Conservation (phyloP, 257 asterid genomes). For the Solanum chaucha region DNA sequence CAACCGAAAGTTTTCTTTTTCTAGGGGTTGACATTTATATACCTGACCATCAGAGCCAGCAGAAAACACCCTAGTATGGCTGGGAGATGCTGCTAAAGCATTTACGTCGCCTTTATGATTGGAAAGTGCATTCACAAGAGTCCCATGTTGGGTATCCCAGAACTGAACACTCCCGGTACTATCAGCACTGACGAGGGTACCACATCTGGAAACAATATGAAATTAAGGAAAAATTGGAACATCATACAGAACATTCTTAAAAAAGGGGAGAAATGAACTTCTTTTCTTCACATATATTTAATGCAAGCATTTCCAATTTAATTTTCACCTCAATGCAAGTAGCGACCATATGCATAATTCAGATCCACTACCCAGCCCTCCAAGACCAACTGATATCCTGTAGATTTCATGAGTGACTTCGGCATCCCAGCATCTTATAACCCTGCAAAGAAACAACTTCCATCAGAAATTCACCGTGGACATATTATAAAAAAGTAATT, state of each 20-base stretch:
- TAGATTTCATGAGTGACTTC: constrained; percentile 52
- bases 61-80: constrained; percentile 79
- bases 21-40: constrained; percentile 3
- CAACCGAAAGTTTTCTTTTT: background rate
- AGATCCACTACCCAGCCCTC: constrained; percentile 53
- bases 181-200: constrained; percentile 67
- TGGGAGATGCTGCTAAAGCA: constrained; percentile 82
- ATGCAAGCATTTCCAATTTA: background rate
- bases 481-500: background rate
- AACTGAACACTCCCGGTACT: constrained; percentile 86
- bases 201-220: constrained; percentile 28
- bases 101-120: constrained; percentile 87
- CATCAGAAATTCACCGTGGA: background rate
- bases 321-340: constrained; percentile 59
- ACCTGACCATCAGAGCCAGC: constrained; percentile 99
- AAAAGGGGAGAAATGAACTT: background rate
- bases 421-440: constrained; percentile 89
- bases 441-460: constrained; percentile 26
- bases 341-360: constrained; percentile 82
- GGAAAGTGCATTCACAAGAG: constrained; percentile 77
- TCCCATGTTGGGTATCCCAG: constrained; percentile 89
- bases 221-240: background rate
- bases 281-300: background rate
- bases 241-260: background rate
- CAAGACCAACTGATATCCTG: constrained; percentile 76